Conservation (phyloP, 1,284 basidiomycete species). For the Xerocomus minutiporus region DNA sequence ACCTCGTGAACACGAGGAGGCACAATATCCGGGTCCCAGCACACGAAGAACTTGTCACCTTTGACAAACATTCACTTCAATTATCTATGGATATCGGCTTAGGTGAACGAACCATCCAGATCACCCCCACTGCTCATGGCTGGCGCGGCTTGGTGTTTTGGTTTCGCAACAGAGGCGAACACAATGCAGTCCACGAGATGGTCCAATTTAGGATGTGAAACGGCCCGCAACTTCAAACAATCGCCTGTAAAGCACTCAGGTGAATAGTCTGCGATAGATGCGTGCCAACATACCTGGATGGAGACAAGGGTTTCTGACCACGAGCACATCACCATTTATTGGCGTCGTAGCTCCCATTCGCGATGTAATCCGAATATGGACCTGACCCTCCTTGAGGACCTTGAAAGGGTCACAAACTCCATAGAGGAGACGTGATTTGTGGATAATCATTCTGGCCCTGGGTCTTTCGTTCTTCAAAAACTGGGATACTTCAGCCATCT, state of each 20-base stretch:
- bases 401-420: slow-evolving; percentile 64
- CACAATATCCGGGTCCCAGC: slow-evolving; percentile 63
- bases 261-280: background rate
- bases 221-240: slow-evolving; percentile 58
- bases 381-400: slow-evolving; percentile 57
- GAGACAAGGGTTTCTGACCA: slow-evolving; percentile 63
- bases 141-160: slow-evolving; percentile 58
- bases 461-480: slow-evolving; percentile 53
- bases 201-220: slow-evolving; percentile 42
- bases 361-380: slow-evolving; percentile 54
- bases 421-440: slow-evolving; percentile 56
- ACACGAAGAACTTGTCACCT: slow-evolving; percentile 64
- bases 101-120: slow-evolving; percentile 42
- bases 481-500: slow-evolving; percentile 47
- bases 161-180: slow-evolving; percentile 51
- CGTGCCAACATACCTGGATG: slow-evolving; percentile 47
- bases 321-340: slow-evolving; percentile 55
- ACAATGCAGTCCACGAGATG: slow-evolving; percentile 64
- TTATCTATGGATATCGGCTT: background rate
- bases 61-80: background rate
- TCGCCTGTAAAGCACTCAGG: slow-evolving; percentile 40
- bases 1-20: slow-evolving; percentile 52
- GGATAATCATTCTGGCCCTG: slow-evolving; percentile 54
- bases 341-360: slow-evolving; percentile 50
- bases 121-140: slow-evolving; percentile 68